These are phyloP conservation scores for Ganoderma sp. DNA, from an alignment of 1,284 basidiomycete genomes.

Conservation along the genomic window DNA sequence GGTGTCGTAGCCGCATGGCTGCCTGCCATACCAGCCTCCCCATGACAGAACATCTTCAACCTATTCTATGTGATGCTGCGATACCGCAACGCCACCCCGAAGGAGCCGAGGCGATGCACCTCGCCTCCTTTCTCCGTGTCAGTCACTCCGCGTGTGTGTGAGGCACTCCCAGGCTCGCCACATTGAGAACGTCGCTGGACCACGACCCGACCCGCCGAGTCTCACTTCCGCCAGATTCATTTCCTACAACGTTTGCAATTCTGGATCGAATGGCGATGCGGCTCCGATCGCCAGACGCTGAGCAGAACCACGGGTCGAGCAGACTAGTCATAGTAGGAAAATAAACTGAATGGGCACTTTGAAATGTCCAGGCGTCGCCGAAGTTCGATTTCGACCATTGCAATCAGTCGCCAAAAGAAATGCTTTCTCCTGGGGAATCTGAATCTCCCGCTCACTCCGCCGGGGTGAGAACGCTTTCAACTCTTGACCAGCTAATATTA, in stretches of 20 bases:
- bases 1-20: slow-evolving; percentile 26
- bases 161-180: slow-evolving; percentile 22
- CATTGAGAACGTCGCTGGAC: neutral
- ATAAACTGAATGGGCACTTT: neutral
- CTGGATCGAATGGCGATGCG: slow-evolving; percentile 1
- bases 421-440: neutral
- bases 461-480: neutral
- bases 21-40: slow-evolving; percentile 4
- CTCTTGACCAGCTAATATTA: slow-evolving; percentile 11
- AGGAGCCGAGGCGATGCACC: slow-evolving; percentile 15
- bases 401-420: neutral
- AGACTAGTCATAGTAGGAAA: slow-evolving; percentile 1
- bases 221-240: neutral
- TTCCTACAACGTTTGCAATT: neutral
- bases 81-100: slow-evolving; percentile 11
- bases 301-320: neutral
- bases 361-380: neutral
- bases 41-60: neutral
- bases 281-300: slow-evolving; percentile 7
- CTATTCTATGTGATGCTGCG: neutral
- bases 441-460: neutral
- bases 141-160: slow-evolving; percentile 8
- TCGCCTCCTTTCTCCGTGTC: slow-evolving; percentile 9
- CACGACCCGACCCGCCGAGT: neutral
- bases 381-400: neutral